These are phyloP conservation scores for Russula olivacea DNA, from an alignment of 768 basidiomycete genomes.

Conservation along the genomic window DNA sequence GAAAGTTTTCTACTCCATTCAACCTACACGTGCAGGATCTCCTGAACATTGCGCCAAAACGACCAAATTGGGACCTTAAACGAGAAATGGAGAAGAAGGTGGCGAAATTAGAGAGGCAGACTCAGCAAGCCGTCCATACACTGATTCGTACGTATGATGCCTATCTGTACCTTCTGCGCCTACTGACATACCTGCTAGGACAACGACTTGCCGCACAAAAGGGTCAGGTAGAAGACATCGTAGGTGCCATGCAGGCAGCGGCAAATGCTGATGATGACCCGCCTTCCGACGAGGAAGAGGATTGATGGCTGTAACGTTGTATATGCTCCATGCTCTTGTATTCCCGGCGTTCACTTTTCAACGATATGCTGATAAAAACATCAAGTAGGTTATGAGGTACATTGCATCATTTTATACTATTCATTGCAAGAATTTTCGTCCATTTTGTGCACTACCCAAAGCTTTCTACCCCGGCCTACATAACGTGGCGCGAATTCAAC, in stretches of 20 bases:
- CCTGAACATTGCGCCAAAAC: constrained; percentile 96
- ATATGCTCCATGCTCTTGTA: constrained; percentile 5
- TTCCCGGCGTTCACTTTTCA: neutral
- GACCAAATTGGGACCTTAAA: constrained; percentile 94
- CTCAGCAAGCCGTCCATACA: constrained; percentile 87
- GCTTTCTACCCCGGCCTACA: constrained; percentile 22
- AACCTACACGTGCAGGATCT: constrained; percentile 55
- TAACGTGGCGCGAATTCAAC: constrained; percentile 42
- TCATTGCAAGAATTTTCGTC: constrained; percentile 9
- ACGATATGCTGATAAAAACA: constrained; percentile 10
- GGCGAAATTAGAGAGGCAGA: constrained; percentile 82
- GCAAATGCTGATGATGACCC: constrained; percentile 47
- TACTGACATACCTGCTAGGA: constrained; percentile 39
- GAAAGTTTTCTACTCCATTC: neutral
- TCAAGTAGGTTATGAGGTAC: constrained; percentile 21
- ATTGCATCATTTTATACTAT: constrained; percentile 7
- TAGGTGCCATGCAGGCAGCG: constrained; percentile 80
- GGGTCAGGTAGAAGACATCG: constrained; percentile 69
- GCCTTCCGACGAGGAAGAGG: constrained; percentile 60
- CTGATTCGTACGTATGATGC: constrained; percentile 69
- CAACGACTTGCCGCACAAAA: constrained; percentile 76
- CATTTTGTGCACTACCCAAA: neutral
- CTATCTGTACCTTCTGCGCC: neutral
- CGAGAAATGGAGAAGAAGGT: constrained; percentile 89
- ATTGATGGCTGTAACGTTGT: constrained; percentile 32